Evolutionary conservation across 2,329 filamentous ascomycete species (phyloP), one percentile per base, ranked within the genome.

Genomic region (Cladosporium sp.): DNA sequence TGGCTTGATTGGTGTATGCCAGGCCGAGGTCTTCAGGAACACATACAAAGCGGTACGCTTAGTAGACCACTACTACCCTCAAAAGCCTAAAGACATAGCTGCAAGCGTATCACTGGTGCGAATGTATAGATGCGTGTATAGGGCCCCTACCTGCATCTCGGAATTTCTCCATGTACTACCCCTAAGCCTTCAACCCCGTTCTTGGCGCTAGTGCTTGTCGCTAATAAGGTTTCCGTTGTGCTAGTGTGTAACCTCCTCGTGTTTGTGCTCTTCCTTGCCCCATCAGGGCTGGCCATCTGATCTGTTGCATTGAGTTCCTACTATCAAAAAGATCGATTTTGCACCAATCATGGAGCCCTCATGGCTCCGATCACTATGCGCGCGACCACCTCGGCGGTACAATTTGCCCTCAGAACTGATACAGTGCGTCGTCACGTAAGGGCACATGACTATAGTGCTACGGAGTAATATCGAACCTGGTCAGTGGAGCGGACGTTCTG

Each of bases 131-230:
- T 46, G 40, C 40, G n/a, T 46, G 8, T 46, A 46, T 46, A 46
- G 40, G 40, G 18, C 23, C 23, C 23, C 23, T 8, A 46, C n/a
- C 40, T 46, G 40, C 40, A 21, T 46, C 37, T 44, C 37, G 5
- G n/a, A 46, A n/a, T 46, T 46, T 46, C 40, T 46, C 40, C 40
- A 46, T 46, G 40, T 46, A 44, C 18, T 44, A 21, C 40, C 40
- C 40, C 40, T 46, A 46, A 46, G 40, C 40, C 33, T 35, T 44
- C 6, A 6, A 21, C 40, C 40, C 40, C 40, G 14, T 68, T 18
- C 37, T 61, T 61, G 40, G 58, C 58, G 58, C 58, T 61, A 61
- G 40, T 35, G 58, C 58, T 61, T 61, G 58, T 61, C 29, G 58
- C 40, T 49, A 31, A 61, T 50, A 61, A 49, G 58, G n/a, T 49